phyloP scores from a whole-genome alignment of 441 rosid genomes.

The Corymbia citriodora region DNA sequence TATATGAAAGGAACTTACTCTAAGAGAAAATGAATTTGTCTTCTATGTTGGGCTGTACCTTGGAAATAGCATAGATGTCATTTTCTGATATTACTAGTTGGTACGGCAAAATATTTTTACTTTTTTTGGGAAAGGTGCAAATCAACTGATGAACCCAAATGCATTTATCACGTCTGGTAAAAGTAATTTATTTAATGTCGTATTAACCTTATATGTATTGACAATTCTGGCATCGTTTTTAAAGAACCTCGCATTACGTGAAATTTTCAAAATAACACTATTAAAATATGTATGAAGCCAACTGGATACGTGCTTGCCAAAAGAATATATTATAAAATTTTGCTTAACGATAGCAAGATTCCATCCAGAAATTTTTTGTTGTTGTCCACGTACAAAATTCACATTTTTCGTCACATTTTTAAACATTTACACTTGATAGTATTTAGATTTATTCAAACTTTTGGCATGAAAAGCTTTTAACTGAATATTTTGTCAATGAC shows the following conservation, averaged over 20 bases:
- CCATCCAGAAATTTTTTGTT: no score
- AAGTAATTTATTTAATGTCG: neutral
- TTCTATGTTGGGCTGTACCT: neutral
- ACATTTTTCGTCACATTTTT: no score
- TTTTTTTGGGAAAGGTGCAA: neutral
- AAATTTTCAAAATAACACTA: neutral
- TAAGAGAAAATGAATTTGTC: neutral
- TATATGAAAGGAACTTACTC: neutral
- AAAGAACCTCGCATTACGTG: neutral
- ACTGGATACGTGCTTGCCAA: neutral
- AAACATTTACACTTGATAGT: no score
- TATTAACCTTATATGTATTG: neutral
- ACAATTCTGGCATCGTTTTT: neutral
- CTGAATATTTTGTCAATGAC: no score
- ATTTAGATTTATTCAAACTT: no score
- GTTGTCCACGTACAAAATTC: no score
- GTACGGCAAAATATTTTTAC: neutral
- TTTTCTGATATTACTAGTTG: neutral
- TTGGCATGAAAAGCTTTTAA: no score
- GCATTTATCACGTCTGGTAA: neutral
- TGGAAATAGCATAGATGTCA: neutral
- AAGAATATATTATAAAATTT: no score
- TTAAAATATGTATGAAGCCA: neutral
- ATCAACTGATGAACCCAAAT: neutral
- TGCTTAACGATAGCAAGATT: no score